These are phyloP conservation scores for Cordyceps tenuipes DNA, from an alignment of 2,329 filamentous ascomycete species.

Conservation along the genomic window DNA sequence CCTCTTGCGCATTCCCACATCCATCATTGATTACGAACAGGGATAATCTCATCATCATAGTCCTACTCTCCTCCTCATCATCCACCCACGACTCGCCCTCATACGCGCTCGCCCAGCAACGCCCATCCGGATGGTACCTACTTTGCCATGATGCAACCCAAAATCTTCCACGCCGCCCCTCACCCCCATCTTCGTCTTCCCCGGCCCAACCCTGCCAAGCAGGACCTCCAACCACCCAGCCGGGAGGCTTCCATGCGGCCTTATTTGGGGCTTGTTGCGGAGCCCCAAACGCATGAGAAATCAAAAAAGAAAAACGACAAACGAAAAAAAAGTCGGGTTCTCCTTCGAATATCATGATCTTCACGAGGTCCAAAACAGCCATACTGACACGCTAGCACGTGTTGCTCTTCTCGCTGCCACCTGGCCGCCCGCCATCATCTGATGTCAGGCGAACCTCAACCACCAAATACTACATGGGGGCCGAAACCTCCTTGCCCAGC, in stretches of 20 bases:
- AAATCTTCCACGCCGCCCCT: neutral
- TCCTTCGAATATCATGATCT: neutral
- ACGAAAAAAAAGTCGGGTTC: too few relatives aligned
- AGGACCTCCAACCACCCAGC: neutral
- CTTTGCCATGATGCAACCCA: conserved; percentile 2
- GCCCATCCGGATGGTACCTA: neutral
- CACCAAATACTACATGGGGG: conserved; percentile 9
- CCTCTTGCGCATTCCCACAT: too few relatives aligned
- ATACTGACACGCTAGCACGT: too few relatives aligned
- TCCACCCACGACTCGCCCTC: neutral
- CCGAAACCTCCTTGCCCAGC: neutral
- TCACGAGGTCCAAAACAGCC: neutral
- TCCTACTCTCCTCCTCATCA: neutral
- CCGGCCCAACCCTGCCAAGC: too few relatives aligned
- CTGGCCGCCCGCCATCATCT: neutral
- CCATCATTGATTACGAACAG: too few relatives aligned
- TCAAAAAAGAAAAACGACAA: too few relatives aligned
- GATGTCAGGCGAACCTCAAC: neutral
- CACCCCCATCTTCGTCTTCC: neutral
- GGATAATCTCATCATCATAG: too few relatives aligned
- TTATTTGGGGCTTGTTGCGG: neutral
- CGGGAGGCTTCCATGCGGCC: conserved; percentile 4
- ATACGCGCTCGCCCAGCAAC: neutral
- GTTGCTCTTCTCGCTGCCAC: neutral
- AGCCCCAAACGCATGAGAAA: too few relatives aligned